phyloP scores from a whole-genome alignment of 768 basidiomycete genomes.

The Termitomyces sp. region DNA sequence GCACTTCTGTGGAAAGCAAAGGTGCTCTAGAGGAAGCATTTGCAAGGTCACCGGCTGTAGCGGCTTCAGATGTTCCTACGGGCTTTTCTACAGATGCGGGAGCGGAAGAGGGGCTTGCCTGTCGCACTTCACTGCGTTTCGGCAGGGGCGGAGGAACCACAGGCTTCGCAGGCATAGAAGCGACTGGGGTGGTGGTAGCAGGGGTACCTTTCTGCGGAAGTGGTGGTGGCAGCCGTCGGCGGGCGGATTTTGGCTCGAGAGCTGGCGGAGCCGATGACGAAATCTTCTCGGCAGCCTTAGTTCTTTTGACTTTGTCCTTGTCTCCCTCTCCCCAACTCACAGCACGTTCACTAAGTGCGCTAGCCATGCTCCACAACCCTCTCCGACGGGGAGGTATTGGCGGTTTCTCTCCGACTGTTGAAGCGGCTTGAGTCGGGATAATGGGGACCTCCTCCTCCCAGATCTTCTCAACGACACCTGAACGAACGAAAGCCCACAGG shows the following conservation, averaged over 20 bases:
- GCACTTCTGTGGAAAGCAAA: neutral
- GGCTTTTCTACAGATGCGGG: neutral
- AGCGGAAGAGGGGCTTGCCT: constrained; percentile 10
- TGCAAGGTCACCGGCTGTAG: neutral
- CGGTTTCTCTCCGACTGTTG: constrained; percentile 36
- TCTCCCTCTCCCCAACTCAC: constrained; percentile 49
- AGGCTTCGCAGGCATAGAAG: constrained; percentile 17
- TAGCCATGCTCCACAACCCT: constrained; percentile 66
- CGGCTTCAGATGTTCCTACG: neutral
- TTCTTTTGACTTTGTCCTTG: constrained; percentile 27
- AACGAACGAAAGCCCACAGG: constrained; percentile 84
- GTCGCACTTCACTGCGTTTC: constrained; percentile 37
- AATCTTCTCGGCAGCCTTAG: neutral
- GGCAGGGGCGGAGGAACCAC: constrained; percentile 45
- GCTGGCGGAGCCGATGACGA: constrained; percentile 6
- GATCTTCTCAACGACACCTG: constrained; percentile 74
- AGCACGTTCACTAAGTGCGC: constrained; percentile 54
- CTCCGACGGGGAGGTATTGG: constrained; percentile 59
- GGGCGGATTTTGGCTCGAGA: constrained; percentile 13
- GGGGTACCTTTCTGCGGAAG: constrained; percentile 10
- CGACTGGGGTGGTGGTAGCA: constrained; percentile 13
- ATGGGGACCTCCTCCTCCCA: constrained; percentile 79
- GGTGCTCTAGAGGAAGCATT: neutral
- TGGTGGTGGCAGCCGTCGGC: constrained; percentile 26
- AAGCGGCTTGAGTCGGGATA: constrained; percentile 19